These are phyloP conservation scores for Seiridium unicorne DNA, from an alignment of 2,329 filamentous ascomycete species.

Conservation along the genomic window DNA sequence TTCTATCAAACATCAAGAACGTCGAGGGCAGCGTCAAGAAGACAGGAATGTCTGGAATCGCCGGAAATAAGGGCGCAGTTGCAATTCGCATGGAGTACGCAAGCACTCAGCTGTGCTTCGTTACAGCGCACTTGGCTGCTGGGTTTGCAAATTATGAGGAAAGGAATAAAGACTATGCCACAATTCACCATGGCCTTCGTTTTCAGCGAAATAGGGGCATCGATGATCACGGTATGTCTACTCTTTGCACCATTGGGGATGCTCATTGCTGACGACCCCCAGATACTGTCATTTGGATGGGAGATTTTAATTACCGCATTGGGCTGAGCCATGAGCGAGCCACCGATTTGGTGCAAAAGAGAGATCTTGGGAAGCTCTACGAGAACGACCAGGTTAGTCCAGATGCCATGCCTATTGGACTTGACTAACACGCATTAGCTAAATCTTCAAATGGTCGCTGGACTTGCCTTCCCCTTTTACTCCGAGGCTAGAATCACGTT, in stretches of 20 bases:
- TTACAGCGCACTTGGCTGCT: conserved; percentile 93
- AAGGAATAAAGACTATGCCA: conserved; percentile 87
- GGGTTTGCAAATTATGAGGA: conserved; percentile 98
- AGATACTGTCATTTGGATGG: conserved; percentile 86
- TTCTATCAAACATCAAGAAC: conserved; percentile 83
- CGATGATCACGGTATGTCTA: conserved; percentile 72
- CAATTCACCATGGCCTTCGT: conserved; percentile 79
- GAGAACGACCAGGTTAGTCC: conserved; percentile 78
- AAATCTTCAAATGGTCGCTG: conserved; percentile 94
- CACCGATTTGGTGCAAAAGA: conserved; percentile 67
- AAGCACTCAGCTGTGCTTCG: conserved; percentile 89
- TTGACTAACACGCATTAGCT: conserved; percentile 48
- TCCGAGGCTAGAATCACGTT: conserved; percentile 87
- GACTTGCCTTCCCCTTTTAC: conserved; percentile 86
- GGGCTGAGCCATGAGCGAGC: conserved; percentile 78
- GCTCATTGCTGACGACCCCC: conserved; percentile 17
- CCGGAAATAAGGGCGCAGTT: conserved; percentile 96
- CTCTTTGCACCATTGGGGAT: background rate
- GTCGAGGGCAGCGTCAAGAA: conserved; percentile 97
- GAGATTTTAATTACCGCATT: conserved; percentile 98
- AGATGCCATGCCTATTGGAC: background rate
- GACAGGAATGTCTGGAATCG: conserved; percentile 91
- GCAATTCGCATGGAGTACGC: conserved; percentile 95
- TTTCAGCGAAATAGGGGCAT: conserved; percentile 92
- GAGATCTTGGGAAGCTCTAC: conserved; percentile 76